phyloP scores from a whole-genome alignment of 1,139 yeast genomes.

The Magnusiomyces ingens region DNA sequence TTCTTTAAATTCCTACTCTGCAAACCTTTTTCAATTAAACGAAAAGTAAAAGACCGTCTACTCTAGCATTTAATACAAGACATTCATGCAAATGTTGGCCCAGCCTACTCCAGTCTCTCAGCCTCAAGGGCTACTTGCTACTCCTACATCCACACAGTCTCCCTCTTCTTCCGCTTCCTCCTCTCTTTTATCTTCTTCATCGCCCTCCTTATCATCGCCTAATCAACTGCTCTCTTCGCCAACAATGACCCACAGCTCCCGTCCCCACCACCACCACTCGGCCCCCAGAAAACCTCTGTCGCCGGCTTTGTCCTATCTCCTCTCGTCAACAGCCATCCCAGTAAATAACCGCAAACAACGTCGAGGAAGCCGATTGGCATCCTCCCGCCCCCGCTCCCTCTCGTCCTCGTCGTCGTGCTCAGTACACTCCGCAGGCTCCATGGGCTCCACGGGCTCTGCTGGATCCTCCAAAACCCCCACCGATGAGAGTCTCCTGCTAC shows the following conservation, averaged over 20 bases:
- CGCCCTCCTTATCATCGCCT: background rate
- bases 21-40: too few relatives aligned
- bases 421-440: background rate
- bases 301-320: slow-evolving; percentile 23
- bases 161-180: background rate
- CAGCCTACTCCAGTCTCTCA: too few relatives aligned
- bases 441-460: background rate
- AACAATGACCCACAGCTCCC: background rate
- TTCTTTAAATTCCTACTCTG: too few relatives aligned
- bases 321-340: slow-evolving; percentile 24
- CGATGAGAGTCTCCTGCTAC: background rate
- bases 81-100: too few relatives aligned
- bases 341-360: slow-evolving; percentile 3
- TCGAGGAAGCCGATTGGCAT: background rate
- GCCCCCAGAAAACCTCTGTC: slow-evolving; percentile 20
- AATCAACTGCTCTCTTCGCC: background rate
- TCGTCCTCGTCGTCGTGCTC: background rate
- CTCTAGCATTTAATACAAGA: too few relatives aligned
- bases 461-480: background rate
- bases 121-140: background rate
- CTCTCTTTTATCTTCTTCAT: background rate
- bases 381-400: background rate
- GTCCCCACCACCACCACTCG: slow-evolving; percentile 8
- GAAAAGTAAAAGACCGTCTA: too few relatives aligned
- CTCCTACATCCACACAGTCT: background rate